phyloP scores from a whole-genome alignment of 441 rosid species.

The Pelargonium cotyledonis region DNA sequence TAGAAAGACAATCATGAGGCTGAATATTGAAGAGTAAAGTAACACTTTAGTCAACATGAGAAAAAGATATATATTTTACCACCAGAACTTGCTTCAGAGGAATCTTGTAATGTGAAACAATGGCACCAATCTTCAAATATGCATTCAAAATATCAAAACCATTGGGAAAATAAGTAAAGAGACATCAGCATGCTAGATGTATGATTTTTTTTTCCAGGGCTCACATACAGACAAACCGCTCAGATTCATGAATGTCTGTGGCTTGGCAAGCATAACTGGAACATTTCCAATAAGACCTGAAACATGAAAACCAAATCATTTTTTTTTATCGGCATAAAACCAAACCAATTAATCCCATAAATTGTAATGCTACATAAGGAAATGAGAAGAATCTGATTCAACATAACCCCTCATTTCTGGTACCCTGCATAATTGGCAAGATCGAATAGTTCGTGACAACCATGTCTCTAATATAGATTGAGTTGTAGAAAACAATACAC shows the following conservation, averaged over 20 bases:
- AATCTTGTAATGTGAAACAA: constrained; percentile 79
- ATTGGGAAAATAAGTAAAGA: background rate
- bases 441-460: background rate
- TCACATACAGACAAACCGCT: constrained; percentile 97
- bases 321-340: too few species aligned
- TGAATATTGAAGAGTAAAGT: constrained; percentile 9
- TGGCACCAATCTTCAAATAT: constrained; percentile 50
- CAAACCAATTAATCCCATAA: background rate
- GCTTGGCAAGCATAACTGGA: constrained; percentile 90
- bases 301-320: constrained; percentile 6
- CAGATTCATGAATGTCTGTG: constrained; percentile 87
- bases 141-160: constrained; percentile 24
- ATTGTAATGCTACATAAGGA: background rate
- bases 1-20: constrained; percentile 23
- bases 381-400: background rate
- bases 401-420: background rate
- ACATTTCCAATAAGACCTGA: constrained; percentile 69
- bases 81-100: constrained; percentile 91
- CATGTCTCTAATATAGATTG: background rate
- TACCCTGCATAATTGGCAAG: background rate
- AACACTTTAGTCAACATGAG: constrained; percentile 12
- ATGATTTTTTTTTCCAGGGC: constrained; percentile 26
- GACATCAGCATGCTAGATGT: constrained; percentile 12
- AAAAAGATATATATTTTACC: constrained; percentile 35
- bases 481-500: background rate